phyloP scores from a whole-genome alignment of 176 grass and related monocot genomes.

The Aegilops tauschii region DNA sequence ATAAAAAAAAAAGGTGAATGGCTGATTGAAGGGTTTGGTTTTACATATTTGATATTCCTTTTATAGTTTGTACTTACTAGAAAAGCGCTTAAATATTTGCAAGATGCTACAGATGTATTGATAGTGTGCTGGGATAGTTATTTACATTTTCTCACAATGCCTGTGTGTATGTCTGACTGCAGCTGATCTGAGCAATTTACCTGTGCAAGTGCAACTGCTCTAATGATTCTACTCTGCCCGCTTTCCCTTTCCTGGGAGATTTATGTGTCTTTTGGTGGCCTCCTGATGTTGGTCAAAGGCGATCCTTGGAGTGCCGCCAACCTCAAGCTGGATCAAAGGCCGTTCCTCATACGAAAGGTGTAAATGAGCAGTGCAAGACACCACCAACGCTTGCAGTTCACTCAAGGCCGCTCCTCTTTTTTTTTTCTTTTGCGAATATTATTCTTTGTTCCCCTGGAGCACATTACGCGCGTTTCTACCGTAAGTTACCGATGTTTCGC shows the following conservation, averaged over 20 bases:
- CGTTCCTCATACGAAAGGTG: conserved; percentile 51
- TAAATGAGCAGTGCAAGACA: not conserved
- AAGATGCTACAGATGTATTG: no score
- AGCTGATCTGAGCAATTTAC: not conserved
- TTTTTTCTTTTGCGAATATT: no score
- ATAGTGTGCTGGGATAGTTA: not conserved
- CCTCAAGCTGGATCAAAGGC: conserved; percentile 54
- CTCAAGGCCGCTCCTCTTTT: no score
- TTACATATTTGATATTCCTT: not conserved
- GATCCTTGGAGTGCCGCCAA: conserved; percentile 25
- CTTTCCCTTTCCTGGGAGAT: conserved; percentile 24
- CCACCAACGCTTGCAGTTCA: not conserved
- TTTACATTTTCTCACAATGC: not conserved
- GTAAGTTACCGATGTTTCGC: no score
- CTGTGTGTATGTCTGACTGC: not conserved
- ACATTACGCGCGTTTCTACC: no score
- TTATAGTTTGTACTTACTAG: not conserved
- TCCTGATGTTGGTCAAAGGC: conserved; percentile 50
- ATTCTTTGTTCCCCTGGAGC: no score
- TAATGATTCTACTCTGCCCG: not conserved
- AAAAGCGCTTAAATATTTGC: not conserved
- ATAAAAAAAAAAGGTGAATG: no score
- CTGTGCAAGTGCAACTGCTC: not conserved
- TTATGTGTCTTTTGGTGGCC: conserved; percentile 50
- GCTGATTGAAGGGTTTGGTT: not conserved